Evolutionary conservation across 345 rosid species (phyloP).

Genomic region (Adansonia digitata): DNA sequence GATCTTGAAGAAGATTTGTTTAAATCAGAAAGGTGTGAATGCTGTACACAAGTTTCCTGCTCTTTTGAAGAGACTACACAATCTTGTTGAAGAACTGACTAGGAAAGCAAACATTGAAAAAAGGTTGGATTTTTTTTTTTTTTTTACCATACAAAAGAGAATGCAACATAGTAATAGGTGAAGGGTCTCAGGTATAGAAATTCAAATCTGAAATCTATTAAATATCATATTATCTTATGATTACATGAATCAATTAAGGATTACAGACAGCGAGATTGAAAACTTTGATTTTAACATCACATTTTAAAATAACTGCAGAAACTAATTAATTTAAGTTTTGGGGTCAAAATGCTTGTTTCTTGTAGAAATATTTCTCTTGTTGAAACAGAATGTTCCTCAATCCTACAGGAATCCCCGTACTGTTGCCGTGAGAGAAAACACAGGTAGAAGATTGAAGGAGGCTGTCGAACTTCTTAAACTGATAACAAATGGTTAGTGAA

Average conservation of each 20-base stretch:
- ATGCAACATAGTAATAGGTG: too few relatives aligned
- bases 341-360: background rate
- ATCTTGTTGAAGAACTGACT: constrained; percentile 62
- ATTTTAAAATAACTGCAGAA: too few relatives aligned
- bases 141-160: too few relatives aligned
- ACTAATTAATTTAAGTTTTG: too few relatives aligned
- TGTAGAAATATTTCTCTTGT: background rate
- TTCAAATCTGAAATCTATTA: too few relatives aligned
- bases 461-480: constrained; percentile 52
- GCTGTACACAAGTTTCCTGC: constrained; percentile 53
- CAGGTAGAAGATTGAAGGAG: constrained; percentile 55
- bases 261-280: too few relatives aligned
- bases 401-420: constrained; percentile 47
- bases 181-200: too few relatives aligned
- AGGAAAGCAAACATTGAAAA: constrained; percentile 53
- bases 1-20: constrained; percentile 65
- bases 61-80: constrained; percentile 55
- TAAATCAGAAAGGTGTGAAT: constrained; percentile 42
- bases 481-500: constrained; percentile 17
- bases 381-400: background rate
- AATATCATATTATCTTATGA: too few relatives aligned
- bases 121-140: constrained; percentile 27
- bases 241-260: too few relatives aligned
- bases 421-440: constrained; percentile 37
- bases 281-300: too few relatives aligned